Evolutionary conservation across 108 stramenopile genomes (phyloP), one percentile per base, ranked within the genome.

Genomic region (Stephanodiscus minutulus): DNA sequence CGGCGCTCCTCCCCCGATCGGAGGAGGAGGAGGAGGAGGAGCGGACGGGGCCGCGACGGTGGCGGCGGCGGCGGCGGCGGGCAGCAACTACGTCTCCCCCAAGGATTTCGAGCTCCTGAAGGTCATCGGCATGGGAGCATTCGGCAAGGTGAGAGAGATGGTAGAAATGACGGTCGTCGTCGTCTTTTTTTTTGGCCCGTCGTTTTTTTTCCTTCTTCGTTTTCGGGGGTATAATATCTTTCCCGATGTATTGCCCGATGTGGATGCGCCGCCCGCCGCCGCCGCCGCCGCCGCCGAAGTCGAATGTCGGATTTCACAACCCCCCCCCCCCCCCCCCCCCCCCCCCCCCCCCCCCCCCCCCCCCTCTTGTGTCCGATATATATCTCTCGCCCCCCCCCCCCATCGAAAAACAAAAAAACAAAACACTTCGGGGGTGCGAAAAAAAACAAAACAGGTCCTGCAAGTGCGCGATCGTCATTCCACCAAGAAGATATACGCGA

Each of bases 101-200:
- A 88, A 88, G 58, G 95, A 96, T 73, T 96, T 94, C 82, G 86
- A 91, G 35, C 82, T 96, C 2, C 79, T 94, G 54, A 89, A 86
- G 47, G 92, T 94, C 5, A 96, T 99, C 41, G 99, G 99, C 5
- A 95, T 96, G 92, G 99, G 99, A 1, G 95, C 97, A 1, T 99
- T 98, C 82, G 99, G 99, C 24, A 96, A 97, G 65, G 99, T 39
- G 43, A 13, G 43, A 37, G n/a, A n/a, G n/a, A n/a, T n/a, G n/a
- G n/a, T n/a, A n/a, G n/a, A n/a, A n/a, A n/a, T n/a, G n/a, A n/a
- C n/a, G n/a, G n/a, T n/a, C n/a, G n/a, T 17, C 35, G 5, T 52
- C 50, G 47, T 1, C 5, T 18, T 48, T 48, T 15, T 18, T 15
- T 6, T 29, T 56, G 27, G 29, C 4, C n/a, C 24, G 28, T 29